Base-by-base conservation (phyloP, 257 asterid genomes). In the Petrea volubilis region DNA sequence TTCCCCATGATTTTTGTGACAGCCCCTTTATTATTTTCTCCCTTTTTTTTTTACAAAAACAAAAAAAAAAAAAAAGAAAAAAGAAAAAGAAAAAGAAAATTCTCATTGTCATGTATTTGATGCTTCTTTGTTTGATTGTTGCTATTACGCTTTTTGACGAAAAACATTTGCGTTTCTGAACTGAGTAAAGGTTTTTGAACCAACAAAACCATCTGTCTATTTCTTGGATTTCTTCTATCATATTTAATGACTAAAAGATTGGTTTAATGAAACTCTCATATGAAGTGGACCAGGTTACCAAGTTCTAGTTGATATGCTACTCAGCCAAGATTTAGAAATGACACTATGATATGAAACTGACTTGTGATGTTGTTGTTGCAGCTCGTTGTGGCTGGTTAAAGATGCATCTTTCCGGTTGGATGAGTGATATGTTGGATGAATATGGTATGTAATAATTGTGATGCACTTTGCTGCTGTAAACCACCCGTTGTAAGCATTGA, bases 391-490 rank as follows among this genome's bases (percentile, higher is more conserved):
- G 60, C 15, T 75, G 79, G 62, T 61, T 55, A 23, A 40, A 23
- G 33, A 15, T 72, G 76, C 59, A 41, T 69, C 81, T 72, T 69
- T 60, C 6, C 33, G 34, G 43, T 71, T 69, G 64, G 52, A 50
- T 29, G 27, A 38, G 6, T 72, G 67, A 43, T 73, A 20, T 68
- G 67, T 33, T 70, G 56, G 64, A 77, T 43, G 80, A 41, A 50
- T 65, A 64, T 71, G 75, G 70, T 67, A 68, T 80, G 80, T 53
- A 83, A 83, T 78, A 83, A 75, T 47, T 61, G n/a, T 43, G 49
- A 49, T 62, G 73, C 65, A 36, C 68, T 60, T 72, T 75, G 56
- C 61, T 74, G 71, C 58, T 72, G 58, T 69, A 47, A 29, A 65
- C 62, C n/a, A n/a, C n/a, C 74, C 15, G 65, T 47, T 77, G 77